A percentile compares a stretch with the other conserved stretches of the same genome.
These are phyloP conservation scores for Suillus tomentosus DNA, from an alignment of 768 basidiomycete genomes.

Conservation along the genomic window DNA sequence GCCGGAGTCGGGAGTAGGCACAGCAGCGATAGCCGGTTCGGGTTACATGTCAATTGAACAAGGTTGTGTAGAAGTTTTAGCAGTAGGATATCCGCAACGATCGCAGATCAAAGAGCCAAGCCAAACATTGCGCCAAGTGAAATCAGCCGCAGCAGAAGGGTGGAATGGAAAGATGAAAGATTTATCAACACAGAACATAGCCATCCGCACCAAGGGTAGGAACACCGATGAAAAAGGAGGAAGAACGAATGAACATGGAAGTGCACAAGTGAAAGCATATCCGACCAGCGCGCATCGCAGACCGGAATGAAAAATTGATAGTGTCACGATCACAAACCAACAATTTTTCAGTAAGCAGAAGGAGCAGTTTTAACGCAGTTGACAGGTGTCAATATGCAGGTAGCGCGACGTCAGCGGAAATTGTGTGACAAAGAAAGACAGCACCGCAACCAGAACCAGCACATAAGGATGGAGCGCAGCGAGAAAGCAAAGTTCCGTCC, in stretches of 20 bases:
- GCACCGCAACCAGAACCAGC: not conserved
- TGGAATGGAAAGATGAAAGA: not conserved
- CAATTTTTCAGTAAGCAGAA: not conserved
- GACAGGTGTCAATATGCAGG: not conserved
- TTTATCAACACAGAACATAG: not conserved
- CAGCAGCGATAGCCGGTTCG: not conserved
- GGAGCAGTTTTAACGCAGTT: not conserved
- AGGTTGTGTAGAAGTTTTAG: not conserved
- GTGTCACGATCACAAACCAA: not conserved
- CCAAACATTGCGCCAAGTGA: not conserved
- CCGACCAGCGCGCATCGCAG: constrained; percentile 1
- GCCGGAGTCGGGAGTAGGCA: constrained; percentile 1
- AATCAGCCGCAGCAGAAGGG: not conserved
- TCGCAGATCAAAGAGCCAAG: not conserved
- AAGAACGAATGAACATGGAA: not conserved
- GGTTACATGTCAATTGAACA: not conserved
- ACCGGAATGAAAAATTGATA: not conserved
- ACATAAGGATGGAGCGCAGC: constrained; percentile 1
- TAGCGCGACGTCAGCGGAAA: constrained; percentile 2
- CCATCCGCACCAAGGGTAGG: not conserved
- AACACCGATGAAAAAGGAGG: not conserved
- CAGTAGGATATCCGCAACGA: not conserved
- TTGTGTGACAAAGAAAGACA: not conserved
- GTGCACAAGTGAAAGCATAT: not conserved
- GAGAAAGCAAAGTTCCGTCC: not conserved